Evolutionary conservation across 1,284 basidiomycete species (phyloP).

Genomic region (Ustilago curta): DNA sequence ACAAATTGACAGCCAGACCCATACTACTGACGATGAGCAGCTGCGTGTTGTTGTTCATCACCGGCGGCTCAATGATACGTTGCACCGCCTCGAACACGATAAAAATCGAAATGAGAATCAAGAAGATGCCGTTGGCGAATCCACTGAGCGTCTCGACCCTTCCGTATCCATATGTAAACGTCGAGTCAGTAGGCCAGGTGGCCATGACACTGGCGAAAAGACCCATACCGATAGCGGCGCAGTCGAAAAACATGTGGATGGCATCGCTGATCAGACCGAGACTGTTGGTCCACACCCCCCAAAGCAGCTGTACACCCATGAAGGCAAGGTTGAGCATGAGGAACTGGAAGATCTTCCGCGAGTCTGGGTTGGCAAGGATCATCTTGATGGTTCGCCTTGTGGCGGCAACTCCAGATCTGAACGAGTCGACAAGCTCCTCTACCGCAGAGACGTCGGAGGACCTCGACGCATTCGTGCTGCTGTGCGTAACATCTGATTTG

Average conservation of each 20-base stretch:
- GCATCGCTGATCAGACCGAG: constrained; percentile 97
- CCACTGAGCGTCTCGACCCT: constrained; percentile 99
- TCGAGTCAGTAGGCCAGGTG: constrained; percentile 92
- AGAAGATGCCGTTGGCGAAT: constrained; percentile 96
- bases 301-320: constrained; percentile 78
- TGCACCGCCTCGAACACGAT: constrained; percentile 98
- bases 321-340: constrained; percentile 92
- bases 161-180: constrained; percentile 95
- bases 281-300: constrained; percentile 95
- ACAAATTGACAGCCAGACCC: constrained; percentile 92
- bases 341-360: constrained; percentile 96
- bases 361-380: constrained; percentile 89
- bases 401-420: constrained; percentile 35
- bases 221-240: constrained; percentile 95
- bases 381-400: constrained; percentile 75
- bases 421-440: constrained; percentile 40
- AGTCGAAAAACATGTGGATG: constrained; percentile 99
- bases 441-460: constrained; percentile 45
- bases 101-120: constrained; percentile 95
- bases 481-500: constrained; percentile 6
- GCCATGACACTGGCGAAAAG: constrained; percentile 97
- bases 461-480: constrained; percentile 3
- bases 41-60: constrained; percentile 93
- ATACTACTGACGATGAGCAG: constrained; percentile 88
- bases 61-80: constrained; percentile 93